These are phyloP conservation scores for Rehmannia glutinosa DNA, from an alignment of 257 asterid species.

Conservation along the genomic window DNA sequence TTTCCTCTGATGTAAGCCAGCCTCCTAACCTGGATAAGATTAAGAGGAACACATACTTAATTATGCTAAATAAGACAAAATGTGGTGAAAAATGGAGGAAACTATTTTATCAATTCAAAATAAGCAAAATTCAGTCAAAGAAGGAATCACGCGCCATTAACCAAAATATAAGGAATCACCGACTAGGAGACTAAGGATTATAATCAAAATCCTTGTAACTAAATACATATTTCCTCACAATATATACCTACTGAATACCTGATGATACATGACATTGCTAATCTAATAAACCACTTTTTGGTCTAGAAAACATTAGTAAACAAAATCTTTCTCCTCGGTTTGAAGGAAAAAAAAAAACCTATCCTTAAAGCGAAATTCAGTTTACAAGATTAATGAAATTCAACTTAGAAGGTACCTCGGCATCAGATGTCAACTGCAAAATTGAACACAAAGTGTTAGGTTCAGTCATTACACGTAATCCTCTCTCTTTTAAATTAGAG, in stretches of 20 bases:
- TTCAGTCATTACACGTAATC: constrained; percentile 69
- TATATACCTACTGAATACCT: constrained; percentile 9
- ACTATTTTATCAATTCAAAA: constrained; percentile 3
- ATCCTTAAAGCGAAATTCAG: not conserved
- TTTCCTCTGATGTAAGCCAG: constrained; percentile 76
- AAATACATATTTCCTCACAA: constrained; percentile 9
- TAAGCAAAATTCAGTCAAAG: not conserved
- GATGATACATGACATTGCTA: not conserved
- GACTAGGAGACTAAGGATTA: not conserved
- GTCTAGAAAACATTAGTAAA: constrained; percentile 6
- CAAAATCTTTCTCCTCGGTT: not conserved
- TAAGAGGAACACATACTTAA: constrained; percentile 5
- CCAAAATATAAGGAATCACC: constrained; percentile 10
- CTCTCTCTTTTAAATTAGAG: constrained; percentile 47
- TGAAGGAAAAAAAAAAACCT: not conserved
- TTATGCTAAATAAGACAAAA: constrained; percentile 6
- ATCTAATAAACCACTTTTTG: not conserved
- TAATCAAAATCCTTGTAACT: not conserved
- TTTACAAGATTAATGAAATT: not conserved
- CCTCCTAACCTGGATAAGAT: constrained; percentile 71
- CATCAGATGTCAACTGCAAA: constrained; percentile 75
- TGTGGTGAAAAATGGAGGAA: not conserved
- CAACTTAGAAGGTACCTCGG: constrained; percentile 55
- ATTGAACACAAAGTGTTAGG: constrained; percentile 60
- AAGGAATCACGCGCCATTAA: not conserved